phyloP scores from a whole-genome alignment of 2,329 filamentous ascomycete species.

The Amylocarpus encephaloides region DNA sequence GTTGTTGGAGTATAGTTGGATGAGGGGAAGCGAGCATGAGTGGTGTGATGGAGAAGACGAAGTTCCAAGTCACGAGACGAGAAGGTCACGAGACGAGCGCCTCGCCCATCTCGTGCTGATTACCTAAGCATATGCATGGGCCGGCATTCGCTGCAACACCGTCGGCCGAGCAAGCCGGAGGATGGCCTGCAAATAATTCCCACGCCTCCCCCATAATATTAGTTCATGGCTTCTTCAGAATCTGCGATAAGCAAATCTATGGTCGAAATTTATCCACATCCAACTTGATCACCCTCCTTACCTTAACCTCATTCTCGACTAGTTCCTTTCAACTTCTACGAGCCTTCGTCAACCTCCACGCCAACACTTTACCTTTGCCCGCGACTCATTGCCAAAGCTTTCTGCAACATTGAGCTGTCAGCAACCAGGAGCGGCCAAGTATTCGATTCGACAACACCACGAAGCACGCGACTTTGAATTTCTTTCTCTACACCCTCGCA shows the following conservation, averaged over 20 bases:
- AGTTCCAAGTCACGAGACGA: too few relatives aligned
- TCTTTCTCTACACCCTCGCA: not conserved
- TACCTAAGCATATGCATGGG: not conserved
- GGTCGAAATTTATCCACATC: too few relatives aligned
- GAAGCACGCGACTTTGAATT: slow-evolving; percentile 15
- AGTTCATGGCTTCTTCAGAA: not conserved
- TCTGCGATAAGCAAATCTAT: slow-evolving; percentile 25
- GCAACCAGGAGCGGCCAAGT: slow-evolving; percentile 1
- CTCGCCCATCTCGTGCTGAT: not conserved
- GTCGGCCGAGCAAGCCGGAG: not conserved
- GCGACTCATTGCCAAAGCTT: slow-evolving; percentile 1
- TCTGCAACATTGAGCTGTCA: not conserved
- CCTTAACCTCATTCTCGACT: not conserved
- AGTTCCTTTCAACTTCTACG: not conserved
- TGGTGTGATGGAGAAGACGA: too few relatives aligned
- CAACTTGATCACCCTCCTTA: slow-evolving; percentile 25
- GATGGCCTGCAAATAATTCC: not conserved
- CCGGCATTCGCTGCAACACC: not conserved
- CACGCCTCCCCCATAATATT: not conserved
- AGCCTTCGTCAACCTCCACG: not conserved
- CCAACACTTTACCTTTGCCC: not conserved
- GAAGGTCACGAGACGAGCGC: too few relatives aligned
- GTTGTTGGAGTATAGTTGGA: too few relatives aligned
- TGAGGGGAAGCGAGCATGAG: too few relatives aligned
- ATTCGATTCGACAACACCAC: slow-evolving; percentile 2